Evolutionary conservation across 176 grass and related monocot genomes (phyloP).

Genomic region (Phoenix dactylifera): DNA sequence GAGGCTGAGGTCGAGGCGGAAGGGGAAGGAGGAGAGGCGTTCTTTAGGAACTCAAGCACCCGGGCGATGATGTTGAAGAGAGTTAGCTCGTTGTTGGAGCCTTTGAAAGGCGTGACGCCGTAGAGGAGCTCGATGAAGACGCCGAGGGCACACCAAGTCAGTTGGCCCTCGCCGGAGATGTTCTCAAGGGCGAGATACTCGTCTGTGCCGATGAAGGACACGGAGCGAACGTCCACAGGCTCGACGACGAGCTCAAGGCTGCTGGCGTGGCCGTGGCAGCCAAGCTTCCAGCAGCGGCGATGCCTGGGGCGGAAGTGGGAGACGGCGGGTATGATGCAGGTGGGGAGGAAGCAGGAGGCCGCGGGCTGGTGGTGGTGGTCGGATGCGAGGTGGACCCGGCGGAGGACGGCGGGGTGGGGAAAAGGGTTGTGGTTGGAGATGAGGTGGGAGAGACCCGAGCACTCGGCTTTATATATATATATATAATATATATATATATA

Average conservation of each 20-base stretch:
- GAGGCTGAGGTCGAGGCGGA: too few species aligned
- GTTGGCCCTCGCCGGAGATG: background rate
- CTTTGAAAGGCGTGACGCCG: background rate
- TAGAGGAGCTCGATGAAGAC: background rate
- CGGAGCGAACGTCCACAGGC: background rate
- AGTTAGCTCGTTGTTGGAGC: background rate
- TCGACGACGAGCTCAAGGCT: background rate
- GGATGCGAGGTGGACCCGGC: too few species aligned
- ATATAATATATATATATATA: too few species aligned
- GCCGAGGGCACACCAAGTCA: background rate
- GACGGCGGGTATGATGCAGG: too few species aligned
- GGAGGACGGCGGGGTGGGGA: too few species aligned
- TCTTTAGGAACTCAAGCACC: background rate
- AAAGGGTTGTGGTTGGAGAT: too few species aligned
- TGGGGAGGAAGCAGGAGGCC: too few species aligned
- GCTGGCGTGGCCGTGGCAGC: background rate
- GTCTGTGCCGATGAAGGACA: background rate
- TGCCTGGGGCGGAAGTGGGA: background rate
- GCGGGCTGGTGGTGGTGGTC: too few species aligned
- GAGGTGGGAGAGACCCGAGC: too few species aligned
- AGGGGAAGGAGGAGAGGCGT: too few species aligned
- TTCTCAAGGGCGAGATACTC: background rate
- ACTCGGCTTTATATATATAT: too few species aligned
- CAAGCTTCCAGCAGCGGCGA: background rate
- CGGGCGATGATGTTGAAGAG: background rate